These are phyloP conservation scores for Aspergillus pseudotamarii DNA, from an alignment of 2,329 filamentous ascomycete species.

Conservation along the genomic window DNA sequence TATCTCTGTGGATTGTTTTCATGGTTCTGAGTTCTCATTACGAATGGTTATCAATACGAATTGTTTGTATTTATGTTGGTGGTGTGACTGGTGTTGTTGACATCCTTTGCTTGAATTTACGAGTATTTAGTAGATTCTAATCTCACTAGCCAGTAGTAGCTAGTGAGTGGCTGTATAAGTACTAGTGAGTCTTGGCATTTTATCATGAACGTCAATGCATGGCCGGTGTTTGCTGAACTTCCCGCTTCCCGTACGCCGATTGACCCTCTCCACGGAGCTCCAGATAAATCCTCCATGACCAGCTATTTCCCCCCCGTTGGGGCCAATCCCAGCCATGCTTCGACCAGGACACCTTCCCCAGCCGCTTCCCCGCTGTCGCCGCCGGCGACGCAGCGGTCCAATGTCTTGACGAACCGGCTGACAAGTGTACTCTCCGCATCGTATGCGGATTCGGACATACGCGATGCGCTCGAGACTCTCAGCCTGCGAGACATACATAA, in stretches of 20 bases:
- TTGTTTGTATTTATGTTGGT: no score
- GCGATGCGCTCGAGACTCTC: conserved; percentile 77
- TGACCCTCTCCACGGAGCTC: conserved; percentile 14
- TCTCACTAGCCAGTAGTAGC: no score
- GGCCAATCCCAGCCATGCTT: conserved; percentile 25
- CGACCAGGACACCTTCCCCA: conserved; percentile 25
- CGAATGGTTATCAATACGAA: no score
- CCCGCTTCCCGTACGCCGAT: conserved; percentile 19
- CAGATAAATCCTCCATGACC: conserved; percentile 32
- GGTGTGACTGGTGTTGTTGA: no score
- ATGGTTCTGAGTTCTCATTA: no score
- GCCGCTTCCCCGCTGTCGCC: conserved; percentile 35
- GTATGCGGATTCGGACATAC: conserved; percentile 89
- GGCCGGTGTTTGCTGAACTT: conserved; percentile 4
- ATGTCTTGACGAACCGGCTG: conserved; percentile 78
- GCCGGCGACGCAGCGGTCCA: conserved; percentile 45
- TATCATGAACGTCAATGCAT: no score
- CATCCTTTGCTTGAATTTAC: no score
- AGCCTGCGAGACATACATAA: conserved; percentile 74
- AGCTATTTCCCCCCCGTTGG: conserved; percentile 36
- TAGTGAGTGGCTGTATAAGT: no score
- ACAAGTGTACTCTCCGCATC: conserved; percentile 86
- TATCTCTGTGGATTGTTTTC: no score
- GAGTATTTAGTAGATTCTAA: no score
- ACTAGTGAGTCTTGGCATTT: neutral